Base-by-base conservation (phyloP, 345 rosid species). In the Rhodamnia rubescens region DNA sequence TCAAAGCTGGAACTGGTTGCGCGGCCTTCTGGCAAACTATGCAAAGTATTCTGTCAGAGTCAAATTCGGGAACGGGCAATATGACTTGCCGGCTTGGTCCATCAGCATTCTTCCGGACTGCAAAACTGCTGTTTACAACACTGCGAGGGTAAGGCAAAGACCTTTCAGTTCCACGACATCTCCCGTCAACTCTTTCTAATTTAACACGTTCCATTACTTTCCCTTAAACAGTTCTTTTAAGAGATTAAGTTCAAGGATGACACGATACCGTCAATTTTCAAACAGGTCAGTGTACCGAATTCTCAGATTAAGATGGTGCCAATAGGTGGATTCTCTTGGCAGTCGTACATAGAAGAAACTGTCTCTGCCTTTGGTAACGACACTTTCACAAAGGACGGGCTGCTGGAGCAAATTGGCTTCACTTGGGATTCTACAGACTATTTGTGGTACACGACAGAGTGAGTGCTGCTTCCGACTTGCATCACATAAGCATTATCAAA, bases 11-110 rank as follows among this genome's bases (percentile, higher is more conserved):
- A 58, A 27, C 83, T 6, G 40, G 85, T 9, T 90, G 92, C 55
- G 90, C 92, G 1, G 90, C 91, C 8, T 92, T 92, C 90, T 92
- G 49, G 90, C 92, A 80, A 92, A 90, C 88, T 92, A 92, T 49
- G 91, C 89, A 7, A 84, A 86, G 24, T 87, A 85, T 55, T 74
- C 91, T 2, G 91, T 83, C 57, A 88, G 53, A 81, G 91, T 92
- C 54, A 84, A 81, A 50, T 92, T 88, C 21, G 88, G 90, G n/a
- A 90, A 83, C 21, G 81, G 84, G 6, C 89, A 89, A 54, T 89
- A 90, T 83, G 89, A 88, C 58, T 84, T 92, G 84, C 93, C 92
- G 4, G 90, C 90, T 61, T 92, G 93, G 93, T 92, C 93, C 53
- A 61, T 92, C 85, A 92, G 93, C 91, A 86, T 92, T 64, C 89